phyloP scores from a whole-genome alignment of 2,329 filamentous ascomycete genomes.

The Trichophyton mentagrophytes region DNA sequence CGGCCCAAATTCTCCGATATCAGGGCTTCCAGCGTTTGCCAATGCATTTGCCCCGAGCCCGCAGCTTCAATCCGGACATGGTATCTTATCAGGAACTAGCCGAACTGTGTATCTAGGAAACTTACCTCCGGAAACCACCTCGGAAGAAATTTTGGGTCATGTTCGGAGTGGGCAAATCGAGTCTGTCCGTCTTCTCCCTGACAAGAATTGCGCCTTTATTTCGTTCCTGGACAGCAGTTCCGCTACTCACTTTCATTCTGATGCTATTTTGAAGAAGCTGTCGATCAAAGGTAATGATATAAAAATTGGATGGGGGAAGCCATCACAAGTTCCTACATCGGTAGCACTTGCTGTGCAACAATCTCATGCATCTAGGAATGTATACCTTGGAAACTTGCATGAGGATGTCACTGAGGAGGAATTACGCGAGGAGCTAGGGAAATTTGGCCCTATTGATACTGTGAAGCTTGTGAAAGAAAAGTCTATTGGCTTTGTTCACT shows the following conservation, averaged over 20 bases:
- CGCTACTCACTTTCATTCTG: conserved; percentile 96
- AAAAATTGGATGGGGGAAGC: conserved; percentile 99
- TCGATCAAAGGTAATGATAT: conserved; percentile 98
- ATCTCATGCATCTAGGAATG: conserved; percentile 89
- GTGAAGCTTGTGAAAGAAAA: conserved; percentile 97
- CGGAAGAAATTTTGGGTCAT: conserved; percentile 91
- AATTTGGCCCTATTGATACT: conserved; percentile 92
- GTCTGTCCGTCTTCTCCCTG: conserved; percentile 88
- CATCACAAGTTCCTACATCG: conserved; percentile 92
- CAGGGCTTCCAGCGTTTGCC: conserved; percentile 53
- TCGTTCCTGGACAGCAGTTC: conserved; percentile 97
- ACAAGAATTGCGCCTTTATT: conserved; percentile 99
- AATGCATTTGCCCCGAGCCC: conserved; percentile 33
- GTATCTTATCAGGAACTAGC: conserved; percentile 77
- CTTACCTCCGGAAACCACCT: conserved; percentile 92
- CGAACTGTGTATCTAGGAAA: conserved; percentile 95
- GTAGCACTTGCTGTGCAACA: conserved; percentile 96
- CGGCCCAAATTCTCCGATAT: conserved; percentile 73
- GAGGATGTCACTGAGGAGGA: conserved; percentile 88
- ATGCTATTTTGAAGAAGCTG: conserved; percentile 98
- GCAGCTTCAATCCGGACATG: conserved; percentile 62
- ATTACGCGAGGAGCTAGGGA: conserved; percentile 83
- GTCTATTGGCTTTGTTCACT: conserved; percentile 94
- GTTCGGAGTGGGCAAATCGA: conserved; percentile 97
- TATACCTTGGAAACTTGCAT: conserved; percentile 85